phyloP scores from a whole-genome alignment of 257 asterid species.

The Nicotiana undulata region DNA sequence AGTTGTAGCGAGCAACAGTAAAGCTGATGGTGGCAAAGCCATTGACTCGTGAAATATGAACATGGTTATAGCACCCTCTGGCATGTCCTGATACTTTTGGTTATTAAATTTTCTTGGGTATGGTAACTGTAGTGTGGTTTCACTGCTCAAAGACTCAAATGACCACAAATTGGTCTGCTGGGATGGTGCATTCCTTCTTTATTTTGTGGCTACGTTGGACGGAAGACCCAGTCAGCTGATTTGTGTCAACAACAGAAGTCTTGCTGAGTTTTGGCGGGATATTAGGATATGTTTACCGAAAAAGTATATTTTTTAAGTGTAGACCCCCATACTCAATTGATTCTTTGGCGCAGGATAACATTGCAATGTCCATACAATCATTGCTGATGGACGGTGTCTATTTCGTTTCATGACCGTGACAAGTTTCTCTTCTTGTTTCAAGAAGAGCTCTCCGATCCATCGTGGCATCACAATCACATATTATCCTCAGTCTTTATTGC shows the following conservation, averaged over 20 bases:
- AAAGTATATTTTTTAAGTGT: slow-evolving; percentile 32
- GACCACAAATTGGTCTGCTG: background rate
- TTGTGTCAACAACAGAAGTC: slow-evolving; percentile 19
- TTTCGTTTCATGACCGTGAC: slow-evolving; percentile 54
- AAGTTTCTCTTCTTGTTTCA: slow-evolving; percentile 42
- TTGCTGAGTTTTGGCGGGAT: slow-evolving; percentile 38
- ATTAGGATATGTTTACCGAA: slow-evolving; percentile 31
- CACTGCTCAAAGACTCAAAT: background rate
- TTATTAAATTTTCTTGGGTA: background rate
- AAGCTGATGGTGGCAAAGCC: background rate
- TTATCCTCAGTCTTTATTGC: slow-evolving; percentile 46
- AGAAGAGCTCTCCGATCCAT: slow-evolving; percentile 55
- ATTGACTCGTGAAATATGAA: background rate
- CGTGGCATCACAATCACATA: slow-evolving; percentile 55
- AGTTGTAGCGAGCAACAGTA: background rate
- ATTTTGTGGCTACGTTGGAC: slow-evolving; percentile 13
- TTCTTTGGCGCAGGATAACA: slow-evolving; percentile 80
- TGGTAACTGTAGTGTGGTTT: background rate
- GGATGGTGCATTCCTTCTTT: slow-evolving; percentile 8
- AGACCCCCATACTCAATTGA: slow-evolving; percentile 54
- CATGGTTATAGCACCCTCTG: background rate
- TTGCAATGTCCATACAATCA: slow-evolving; percentile 40
- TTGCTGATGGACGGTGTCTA: slow-evolving; percentile 59
- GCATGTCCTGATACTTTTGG: background rate
- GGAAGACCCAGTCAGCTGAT: slow-evolving; percentile 6